A percentile compares a stretch with the other conserved stretches of the same genome.
phyloP scores from a whole-genome alignment of 1,139 yeast genomes.

The Diutina ranongensis region DNA sequence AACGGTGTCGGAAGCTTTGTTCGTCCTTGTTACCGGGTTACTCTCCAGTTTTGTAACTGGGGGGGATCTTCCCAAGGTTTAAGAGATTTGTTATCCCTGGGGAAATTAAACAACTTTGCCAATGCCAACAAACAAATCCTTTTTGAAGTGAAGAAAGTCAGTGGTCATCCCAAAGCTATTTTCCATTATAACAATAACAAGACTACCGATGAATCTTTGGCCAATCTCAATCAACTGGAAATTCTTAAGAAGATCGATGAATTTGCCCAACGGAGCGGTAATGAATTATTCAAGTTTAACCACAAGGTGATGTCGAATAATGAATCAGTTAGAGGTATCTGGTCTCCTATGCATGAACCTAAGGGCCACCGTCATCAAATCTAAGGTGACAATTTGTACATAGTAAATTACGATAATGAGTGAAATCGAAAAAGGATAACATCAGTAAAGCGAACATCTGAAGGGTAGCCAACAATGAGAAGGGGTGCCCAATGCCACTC shows the following conservation, averaged over 20 bases:
- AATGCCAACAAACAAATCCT: conserved; percentile 50
- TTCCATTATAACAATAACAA: conserved; percentile 46
- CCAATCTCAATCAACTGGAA: conserved; percentile 49
- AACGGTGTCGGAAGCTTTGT: conserved; percentile 80
- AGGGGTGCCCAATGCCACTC: too few relatives aligned
- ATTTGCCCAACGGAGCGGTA: conserved; percentile 29
- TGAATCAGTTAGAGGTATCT: conserved; percentile 85
- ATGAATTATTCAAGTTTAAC: conserved; percentile 30
- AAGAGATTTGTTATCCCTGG: conserved; percentile 44
- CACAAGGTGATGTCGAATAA: conserved; percentile 72
- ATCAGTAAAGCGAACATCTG: too few relatives aligned
- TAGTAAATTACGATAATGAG: not conserved
- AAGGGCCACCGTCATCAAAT: conserved; percentile 59
- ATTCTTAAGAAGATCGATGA: conserved; percentile 51
- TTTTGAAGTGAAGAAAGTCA: conserved; percentile 54
- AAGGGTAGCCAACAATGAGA: too few relatives aligned
- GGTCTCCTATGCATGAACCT: conserved; percentile 91
- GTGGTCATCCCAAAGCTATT: conserved; percentile 74
- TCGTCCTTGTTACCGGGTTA: conserved; percentile 60
- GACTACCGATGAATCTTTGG: conserved; percentile 32
- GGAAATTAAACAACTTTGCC: conserved; percentile 47
- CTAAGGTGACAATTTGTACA: conserved; percentile 16
- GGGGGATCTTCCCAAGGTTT: conserved; percentile 91
- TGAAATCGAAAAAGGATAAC: too few relatives aligned
- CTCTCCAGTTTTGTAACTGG: conserved; percentile 79